These are phyloP conservation scores for Eucalyptus curtisii DNA, from an alignment of 345 rosid genomes.

Conservation along the genomic window DNA sequence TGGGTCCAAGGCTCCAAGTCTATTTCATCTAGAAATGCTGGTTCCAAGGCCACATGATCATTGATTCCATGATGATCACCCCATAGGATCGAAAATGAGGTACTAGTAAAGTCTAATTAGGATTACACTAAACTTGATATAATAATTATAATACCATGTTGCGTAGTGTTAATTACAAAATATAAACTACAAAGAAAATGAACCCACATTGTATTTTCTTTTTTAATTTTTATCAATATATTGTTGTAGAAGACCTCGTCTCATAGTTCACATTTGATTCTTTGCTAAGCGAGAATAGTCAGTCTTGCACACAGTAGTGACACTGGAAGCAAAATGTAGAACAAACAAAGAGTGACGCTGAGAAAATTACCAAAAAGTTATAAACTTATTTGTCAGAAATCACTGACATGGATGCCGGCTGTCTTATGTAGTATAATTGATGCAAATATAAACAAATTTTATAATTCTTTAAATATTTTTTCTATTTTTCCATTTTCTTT, in stretches of 20 bases:
- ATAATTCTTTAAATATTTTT: too few species aligned
- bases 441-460: too few species aligned
- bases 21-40: not conserved
- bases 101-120: not conserved
- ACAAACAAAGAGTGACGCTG: accelerated
- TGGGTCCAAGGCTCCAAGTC: not conserved
- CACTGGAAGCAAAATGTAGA: not conserved
- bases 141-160: not conserved
- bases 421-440: too few species aligned
- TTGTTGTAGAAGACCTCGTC: not conserved
- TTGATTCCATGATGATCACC: not conserved
- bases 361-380: too few species aligned
- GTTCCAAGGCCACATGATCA: not conserved
- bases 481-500: too few species aligned
- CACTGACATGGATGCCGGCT: accelerated
- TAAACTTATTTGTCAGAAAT: accelerated
- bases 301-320: not conserved
- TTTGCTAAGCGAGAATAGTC: not conserved
- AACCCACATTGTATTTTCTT: not conserved
- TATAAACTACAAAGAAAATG: too few species aligned
- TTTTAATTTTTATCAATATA: too few species aligned
- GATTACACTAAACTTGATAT: not conserved
- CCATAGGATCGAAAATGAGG: not conserved
- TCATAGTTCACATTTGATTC: not conserved
- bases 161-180: not conserved